phyloP scores from a whole-genome alignment of 352 stramenopile genomes.

The Detonula confervacea region DNA sequence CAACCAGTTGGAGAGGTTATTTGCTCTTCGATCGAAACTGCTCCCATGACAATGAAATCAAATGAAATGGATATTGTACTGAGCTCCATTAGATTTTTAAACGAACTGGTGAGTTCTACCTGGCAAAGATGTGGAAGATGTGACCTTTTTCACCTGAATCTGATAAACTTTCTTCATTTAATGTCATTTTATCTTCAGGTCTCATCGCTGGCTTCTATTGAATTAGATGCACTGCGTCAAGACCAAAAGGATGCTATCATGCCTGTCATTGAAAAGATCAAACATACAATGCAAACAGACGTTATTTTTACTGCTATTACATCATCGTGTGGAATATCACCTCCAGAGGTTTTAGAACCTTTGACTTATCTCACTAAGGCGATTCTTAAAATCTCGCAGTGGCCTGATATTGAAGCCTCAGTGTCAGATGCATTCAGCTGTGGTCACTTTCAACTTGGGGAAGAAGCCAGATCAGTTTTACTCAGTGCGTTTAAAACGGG shows the following conservation, averaged over 20 bases:
- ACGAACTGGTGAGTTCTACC: slow-evolving; percentile 36
- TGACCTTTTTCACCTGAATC: too few species aligned
- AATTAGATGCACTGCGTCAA: slow-evolving; percentile 13
- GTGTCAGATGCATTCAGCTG: slow-evolving; percentile 25
- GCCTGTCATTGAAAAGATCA: slow-evolving; percentile 34
- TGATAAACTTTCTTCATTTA: slow-evolving; percentile 10
- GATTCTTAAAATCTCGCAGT: slow-evolving; percentile 28
- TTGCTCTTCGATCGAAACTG: slow-evolving; percentile 37
- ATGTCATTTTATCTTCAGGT: slow-evolving; percentile 20
- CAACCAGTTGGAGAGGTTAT: slow-evolving; percentile 35
- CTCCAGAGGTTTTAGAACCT: slow-evolving; percentile 28
- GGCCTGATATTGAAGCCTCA: slow-evolving; percentile 40
- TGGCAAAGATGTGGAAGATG: neutral
- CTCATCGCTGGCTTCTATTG: slow-evolving; percentile 29
- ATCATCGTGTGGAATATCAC: slow-evolving; percentile 54
- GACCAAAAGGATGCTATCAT: slow-evolving; percentile 6
- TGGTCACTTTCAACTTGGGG: slow-evolving; percentile 53
- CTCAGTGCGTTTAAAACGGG: slow-evolving; percentile 31
- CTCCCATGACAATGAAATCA: slow-evolving; percentile 27
- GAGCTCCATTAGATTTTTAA: slow-evolving; percentile 53
- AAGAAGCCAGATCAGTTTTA: slow-evolving; percentile 37
- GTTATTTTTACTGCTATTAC: slow-evolving; percentile 36
- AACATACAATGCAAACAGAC: slow-evolving; percentile 21
- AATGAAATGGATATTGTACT: slow-evolving; percentile 38
- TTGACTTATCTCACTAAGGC: slow-evolving; percentile 39